These are phyloP conservation scores for Cudoniella acicularis DNA, from an alignment of 495 filamentous ascomycete species.

Conservation along the genomic window DNA sequence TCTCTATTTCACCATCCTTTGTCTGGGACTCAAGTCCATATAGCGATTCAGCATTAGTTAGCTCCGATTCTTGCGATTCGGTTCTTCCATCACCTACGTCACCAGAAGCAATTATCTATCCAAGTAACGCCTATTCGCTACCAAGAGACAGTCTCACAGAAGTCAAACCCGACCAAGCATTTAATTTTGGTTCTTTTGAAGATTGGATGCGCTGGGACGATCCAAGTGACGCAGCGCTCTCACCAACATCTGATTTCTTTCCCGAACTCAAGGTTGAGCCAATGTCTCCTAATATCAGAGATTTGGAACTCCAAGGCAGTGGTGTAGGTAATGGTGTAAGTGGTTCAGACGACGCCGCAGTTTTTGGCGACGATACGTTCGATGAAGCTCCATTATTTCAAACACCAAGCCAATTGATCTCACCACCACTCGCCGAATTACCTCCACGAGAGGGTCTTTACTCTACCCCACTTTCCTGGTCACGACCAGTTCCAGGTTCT, in stretches of 20 bases:
- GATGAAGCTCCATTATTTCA: constrained; percentile 20
- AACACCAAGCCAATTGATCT: constrained; percentile 3
- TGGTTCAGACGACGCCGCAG: constrained; percentile 8
- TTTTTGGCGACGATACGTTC: constrained; percentile 16
- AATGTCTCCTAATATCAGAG: constrained; percentile 7
- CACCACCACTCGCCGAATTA: constrained; percentile 5
- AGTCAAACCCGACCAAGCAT: constrained; percentile 16
- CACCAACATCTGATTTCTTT: constrained; percentile 15
- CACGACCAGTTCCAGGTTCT: constrained; percentile 2
- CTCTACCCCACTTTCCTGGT: constrained; percentile 19
- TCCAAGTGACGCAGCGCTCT: constrained; percentile 12
- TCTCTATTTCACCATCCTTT: constrained; percentile 6
- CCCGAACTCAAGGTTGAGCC: constrained; percentile 22
- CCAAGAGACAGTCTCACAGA: constrained; percentile 3
- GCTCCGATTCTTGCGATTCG: constrained; percentile 21
- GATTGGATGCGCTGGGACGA: constrained; percentile 27
- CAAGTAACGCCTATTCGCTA: constrained; percentile 1
- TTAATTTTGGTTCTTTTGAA: constrained; percentile 22
- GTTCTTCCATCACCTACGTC: constrained; percentile 18
- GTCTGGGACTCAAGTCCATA: constrained; percentile 13
- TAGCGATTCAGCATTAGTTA: constrained; percentile 10
- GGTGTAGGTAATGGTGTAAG: neutral
- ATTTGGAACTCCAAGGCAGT: constrained; percentile 13
- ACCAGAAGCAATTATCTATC: constrained; percentile 3
- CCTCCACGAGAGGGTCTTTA: constrained; percentile 15